Evolutionary conservation across 2,329 filamentous ascomycete genomes (phyloP).

Genomic region (Cytospora schulzeri): DNA sequence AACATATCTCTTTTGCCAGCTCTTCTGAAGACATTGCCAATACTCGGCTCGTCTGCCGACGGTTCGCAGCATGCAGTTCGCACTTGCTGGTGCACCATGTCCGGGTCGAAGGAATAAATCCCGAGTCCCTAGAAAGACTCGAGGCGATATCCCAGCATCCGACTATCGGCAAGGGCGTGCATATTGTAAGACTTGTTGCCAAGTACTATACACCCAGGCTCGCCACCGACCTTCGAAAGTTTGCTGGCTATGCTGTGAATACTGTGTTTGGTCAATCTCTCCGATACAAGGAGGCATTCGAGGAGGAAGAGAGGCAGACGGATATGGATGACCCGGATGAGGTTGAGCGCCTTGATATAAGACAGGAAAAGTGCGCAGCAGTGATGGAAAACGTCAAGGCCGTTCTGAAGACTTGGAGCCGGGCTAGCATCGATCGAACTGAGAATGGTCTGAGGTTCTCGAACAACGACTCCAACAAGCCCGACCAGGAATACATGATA

Average conservation of each 20-base stretch:
- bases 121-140: slow-evolving; percentile 16
- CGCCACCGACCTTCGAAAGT: slow-evolving; percentile 6
- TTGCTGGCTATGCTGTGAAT: slow-evolving; percentile 17
- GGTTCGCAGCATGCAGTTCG: slow-evolving; percentile 17
- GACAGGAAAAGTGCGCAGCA: background rate
- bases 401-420: slow-evolving; percentile 15
- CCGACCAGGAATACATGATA: slow-evolving; percentile 7
- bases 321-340: background rate
- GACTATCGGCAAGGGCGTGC: slow-evolving; percentile 10
- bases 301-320: background rate
- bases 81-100: slow-evolving; percentile 21
- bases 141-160: slow-evolving; percentile 22
- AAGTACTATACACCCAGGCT: slow-evolving; percentile 4
- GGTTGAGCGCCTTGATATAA: background rate
- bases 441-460: background rate
- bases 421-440: background rate
- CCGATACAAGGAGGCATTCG: slow-evolving; percentile 2
- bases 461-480: slow-evolving; percentile 3
- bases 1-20: slow-evolving; percentile 6
- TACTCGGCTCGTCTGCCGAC: slow-evolving; percentile 20
- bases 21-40: slow-evolving; percentile 15
- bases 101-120: slow-evolving; percentile 9
- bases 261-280: background rate
- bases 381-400: slow-evolving; percentile 14
- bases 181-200: slow-evolving; percentile 6